phyloP scores from a whole-genome alignment of 768 basidiomycete genomes.

The Thelephora ganbajun region DNA sequence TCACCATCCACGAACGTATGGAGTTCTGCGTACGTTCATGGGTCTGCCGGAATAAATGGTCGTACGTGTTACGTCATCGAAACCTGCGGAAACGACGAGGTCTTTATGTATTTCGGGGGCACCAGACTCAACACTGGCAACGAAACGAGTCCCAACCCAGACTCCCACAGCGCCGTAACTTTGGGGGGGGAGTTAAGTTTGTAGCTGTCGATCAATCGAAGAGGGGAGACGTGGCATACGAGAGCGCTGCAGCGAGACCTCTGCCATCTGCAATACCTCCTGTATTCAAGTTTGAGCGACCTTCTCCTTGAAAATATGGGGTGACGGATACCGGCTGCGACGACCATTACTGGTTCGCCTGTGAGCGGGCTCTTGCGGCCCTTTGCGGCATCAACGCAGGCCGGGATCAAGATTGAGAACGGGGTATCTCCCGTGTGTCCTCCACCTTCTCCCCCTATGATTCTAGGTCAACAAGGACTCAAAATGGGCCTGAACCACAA shows the following conservation, averaged over 20 bases:
- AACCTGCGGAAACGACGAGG: slow-evolving; percentile 50
- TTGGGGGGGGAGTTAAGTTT: slow-evolving; percentile 1
- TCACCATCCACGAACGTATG: slow-evolving; percentile 65
- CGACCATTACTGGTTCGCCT: slow-evolving; percentile 59
- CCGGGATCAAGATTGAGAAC: slow-evolving; percentile 72
- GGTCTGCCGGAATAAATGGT: slow-evolving; percentile 70
- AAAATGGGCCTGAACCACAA: background rate
- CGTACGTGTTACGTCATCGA: slow-evolving; percentile 61
- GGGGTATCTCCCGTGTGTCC: slow-evolving; percentile 80
- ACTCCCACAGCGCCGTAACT: slow-evolving; percentile 77
- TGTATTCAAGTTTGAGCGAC: background rate
- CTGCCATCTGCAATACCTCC: slow-evolving; percentile 73
- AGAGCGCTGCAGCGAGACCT: slow-evolving; percentile 61
- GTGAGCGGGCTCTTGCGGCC: slow-evolving; percentile 59
- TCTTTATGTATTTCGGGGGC: slow-evolving; percentile 67
- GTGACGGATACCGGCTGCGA: slow-evolving; percentile 42
- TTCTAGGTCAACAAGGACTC: background rate
- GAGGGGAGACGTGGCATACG: slow-evolving; percentile 28
- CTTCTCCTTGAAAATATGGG: background rate
- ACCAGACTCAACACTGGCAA: slow-evolving; percentile 68
- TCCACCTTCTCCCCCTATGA: slow-evolving; percentile 58
- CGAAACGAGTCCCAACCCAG: slow-evolving; percentile 84
- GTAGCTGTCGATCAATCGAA: background rate
- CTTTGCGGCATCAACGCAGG: slow-evolving; percentile 69
- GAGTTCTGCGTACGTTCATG: slow-evolving; percentile 67